Base-by-base conservation (phyloP, 371 early-diverging fungal genomes). In the Mucor indicus region DNA sequence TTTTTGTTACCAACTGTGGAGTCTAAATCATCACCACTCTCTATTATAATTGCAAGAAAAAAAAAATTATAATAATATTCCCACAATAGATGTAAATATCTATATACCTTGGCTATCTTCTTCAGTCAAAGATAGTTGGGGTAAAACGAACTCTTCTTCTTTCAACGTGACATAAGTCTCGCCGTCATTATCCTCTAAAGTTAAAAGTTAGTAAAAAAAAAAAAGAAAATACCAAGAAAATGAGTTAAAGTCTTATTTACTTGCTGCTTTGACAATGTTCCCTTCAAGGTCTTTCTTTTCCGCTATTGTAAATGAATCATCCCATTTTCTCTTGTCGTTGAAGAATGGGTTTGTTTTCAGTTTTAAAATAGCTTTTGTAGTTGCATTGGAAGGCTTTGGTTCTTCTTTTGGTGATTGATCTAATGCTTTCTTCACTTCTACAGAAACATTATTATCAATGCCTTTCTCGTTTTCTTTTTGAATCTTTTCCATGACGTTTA, bases 191-290 rank as follows among this genome's bases (percentile, higher is more conserved):
- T 49, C 62, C 48, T 48, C 59, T 58, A 40, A n/a, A 19, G 33
- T 22, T n/a, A 44, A 44, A 33, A 22, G 42, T 11, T 23, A 27
- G 32, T 30, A n/a, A 10, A 33, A 10, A 47, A 22, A 20, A n/a
- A 44, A 22, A 31, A 29, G 44, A 9, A 17, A 19, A 39, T 2
- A 24, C n/a, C n/a, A n/a, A n/a, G n/a, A n/a, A n/a, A n/a, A n/a
- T n/a, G n/a, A n/a, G n/a, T n/a, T 22, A 22, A 13, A 23, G 22
- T 20, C 12, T 38, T 15, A 54, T 48, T 41, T 55, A 66, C 67
- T 62, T 4, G 51, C 48, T 9, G 62, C 62, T 50, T 66, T 66
- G 9, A 62, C 59, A 33, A 62, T 58, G 21, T 66, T 66, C 27
- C 53, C 59, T 19, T 45, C 40, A 13, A 51, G 29, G n/a, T 48